Evolutionary conservation across 2,329 filamentous ascomycete genomes (phyloP), one percentile per base, ranked within the genome.

Genomic region (Pseudopithomyces maydicus): DNA sequence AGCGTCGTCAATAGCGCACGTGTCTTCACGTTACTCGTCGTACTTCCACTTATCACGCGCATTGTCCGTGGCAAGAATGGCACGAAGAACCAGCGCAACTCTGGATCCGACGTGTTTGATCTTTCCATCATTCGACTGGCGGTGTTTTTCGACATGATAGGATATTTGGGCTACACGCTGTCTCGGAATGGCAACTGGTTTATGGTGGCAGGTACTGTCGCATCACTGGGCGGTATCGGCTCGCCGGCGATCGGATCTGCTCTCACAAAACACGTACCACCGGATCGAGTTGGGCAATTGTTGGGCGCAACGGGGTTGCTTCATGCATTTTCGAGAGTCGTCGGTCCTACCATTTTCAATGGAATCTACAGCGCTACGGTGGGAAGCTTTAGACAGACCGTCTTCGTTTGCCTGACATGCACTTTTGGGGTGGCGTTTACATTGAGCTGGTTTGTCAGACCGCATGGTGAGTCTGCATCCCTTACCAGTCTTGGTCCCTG

Each of bases 191-290:
- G 86, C 2, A 76, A 80, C 0, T 63, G 90, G 0, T 95, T 97
- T 74, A 83, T 91, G 3, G 60, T 86, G 0, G 89, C 88, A 17
- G 94, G 91, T 46, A 80, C 91, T 43, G 67, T 93, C 17, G 89
- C 91, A 1, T 84, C 91, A 0, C 78, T 96, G 38, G 94, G 94
- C 22, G 93, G 93, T 1, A 88, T 98, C 44, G 93, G 90, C 0
- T 89, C 89, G 35, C 93, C 95, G 1, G 95, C 91, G 0, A 82
- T 96, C 48, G 92, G 96, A 70, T 89, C 90, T 1, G 85, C 90
- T 0, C 80, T 97, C 49, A 97, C 92, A 19, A 98, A 97, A 73
- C 95, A 98, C 74, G 89, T 98, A 0, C 91, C 93, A 0, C 82
- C 87, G 0, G 90, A 95, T 61, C 85, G 85, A 45, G 89, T 95